Conservation (phyloP, 2,329 filamentous ascomycete genomes). For the Colletotrichum chlorophyti region DNA sequence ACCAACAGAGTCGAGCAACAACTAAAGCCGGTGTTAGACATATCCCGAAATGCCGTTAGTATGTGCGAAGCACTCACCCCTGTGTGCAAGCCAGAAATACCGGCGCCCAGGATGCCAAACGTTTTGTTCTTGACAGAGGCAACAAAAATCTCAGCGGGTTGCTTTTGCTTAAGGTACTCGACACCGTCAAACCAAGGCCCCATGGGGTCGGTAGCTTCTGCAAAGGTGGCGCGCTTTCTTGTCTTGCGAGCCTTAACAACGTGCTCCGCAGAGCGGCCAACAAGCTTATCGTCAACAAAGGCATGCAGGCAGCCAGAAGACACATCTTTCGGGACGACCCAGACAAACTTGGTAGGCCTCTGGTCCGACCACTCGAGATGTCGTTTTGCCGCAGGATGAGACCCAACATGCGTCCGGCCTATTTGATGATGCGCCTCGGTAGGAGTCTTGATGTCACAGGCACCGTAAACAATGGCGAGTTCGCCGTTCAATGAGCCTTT, state of each 20-base stretch:
- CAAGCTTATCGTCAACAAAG: conserved; percentile 28
- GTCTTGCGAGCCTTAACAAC: conserved; percentile 19
- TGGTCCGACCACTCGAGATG: conserved; percentile 28
- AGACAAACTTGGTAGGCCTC: conserved; percentile 32
- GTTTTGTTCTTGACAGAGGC: conserved; percentile 33
- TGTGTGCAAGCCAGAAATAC: conserved; percentile 42
- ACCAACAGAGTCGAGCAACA: conserved; percentile 50
- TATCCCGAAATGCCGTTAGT: background rate
- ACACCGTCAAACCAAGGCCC: conserved; percentile 36
- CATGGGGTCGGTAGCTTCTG: conserved; percentile 30
- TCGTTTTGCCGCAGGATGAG: conserved; percentile 32
- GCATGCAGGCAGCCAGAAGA: conserved; percentile 31
- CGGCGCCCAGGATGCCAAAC: conserved; percentile 44
- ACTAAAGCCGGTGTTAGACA: conserved; percentile 8
- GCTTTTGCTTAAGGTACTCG: conserved; percentile 34
- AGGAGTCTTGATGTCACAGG: conserved; percentile 9
- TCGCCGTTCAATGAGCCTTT: conserved; percentile 30
- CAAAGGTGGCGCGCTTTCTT: conserved; percentile 24
- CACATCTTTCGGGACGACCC: conserved; percentile 25
- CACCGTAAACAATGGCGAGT: conserved; percentile 30
- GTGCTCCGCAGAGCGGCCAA: conserved; percentile 32
- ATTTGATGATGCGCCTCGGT: conserved; percentile 28
- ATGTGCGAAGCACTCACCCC: conserved; percentile 28
- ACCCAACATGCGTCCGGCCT: conserved; percentile 32
- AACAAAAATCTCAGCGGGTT: conserved; percentile 33